Evolutionary conservation across 345 rosid species (phyloP).

Genomic region (Arabidopsis thaliana): DNA sequence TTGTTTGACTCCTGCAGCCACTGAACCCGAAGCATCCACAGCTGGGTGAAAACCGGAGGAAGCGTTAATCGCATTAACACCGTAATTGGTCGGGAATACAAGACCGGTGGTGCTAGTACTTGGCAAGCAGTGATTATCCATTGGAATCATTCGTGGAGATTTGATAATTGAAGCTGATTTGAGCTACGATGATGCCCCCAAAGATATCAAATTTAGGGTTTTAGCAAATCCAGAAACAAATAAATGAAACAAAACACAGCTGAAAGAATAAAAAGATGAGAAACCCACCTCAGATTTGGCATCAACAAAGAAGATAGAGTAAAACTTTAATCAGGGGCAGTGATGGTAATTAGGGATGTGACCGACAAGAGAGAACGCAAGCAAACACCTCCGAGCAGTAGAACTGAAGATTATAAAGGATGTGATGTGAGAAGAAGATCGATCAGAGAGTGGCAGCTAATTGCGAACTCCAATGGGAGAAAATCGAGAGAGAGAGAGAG

Average conservation of each 20-base stretch:
- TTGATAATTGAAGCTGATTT: conserved; percentile 14
- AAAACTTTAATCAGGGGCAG: conserved; percentile 14
- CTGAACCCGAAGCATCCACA: conserved; percentile 7
- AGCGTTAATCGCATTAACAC: conserved; percentile 11
- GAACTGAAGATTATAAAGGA: background rate
- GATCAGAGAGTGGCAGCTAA: conserved; percentile 37
- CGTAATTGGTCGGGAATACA: conserved; percentile 31
- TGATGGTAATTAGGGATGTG: conserved; percentile 3
- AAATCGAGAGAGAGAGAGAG: background rate
- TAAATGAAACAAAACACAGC: background rate
- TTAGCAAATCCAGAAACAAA: background rate
- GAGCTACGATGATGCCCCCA: conserved; percentile 7
- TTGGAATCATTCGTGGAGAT: conserved; percentile 27
- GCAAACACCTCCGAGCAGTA: conserved; percentile 3
- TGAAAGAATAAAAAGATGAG: conserved; percentile 9
- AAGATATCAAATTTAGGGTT: conserved; percentile 14
- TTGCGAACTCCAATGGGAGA: conserved; percentile 37
- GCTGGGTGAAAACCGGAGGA: background rate
- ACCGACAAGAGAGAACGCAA: background rate
- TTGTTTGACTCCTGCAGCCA: conserved; percentile 23
- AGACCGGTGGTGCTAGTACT: conserved; percentile 38
- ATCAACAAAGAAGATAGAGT: background rate
- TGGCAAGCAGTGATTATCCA: conserved; percentile 34
- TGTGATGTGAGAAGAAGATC: conserved; percentile 10
- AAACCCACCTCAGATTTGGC: conserved; percentile 21